phyloP scores from a whole-genome alignment of 2,329 filamentous ascomycete genomes.

The Aspergillus sp. region DNA sequence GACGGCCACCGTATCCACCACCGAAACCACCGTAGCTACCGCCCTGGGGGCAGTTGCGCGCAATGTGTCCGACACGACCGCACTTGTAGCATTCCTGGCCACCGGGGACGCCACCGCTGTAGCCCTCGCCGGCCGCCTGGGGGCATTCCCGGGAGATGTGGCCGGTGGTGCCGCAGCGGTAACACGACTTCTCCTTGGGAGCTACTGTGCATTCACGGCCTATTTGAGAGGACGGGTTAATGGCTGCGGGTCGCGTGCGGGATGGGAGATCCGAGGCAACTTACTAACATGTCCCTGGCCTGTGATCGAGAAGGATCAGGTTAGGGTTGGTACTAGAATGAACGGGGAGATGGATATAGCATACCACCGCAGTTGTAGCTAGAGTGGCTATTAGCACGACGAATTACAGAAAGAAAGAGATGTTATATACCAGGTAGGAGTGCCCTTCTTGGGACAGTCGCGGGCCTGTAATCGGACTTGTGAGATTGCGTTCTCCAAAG shows the following conservation, averaged over 20 bases:
- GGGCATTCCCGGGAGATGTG: conserved; percentile 83
- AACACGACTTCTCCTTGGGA: conserved; percentile 76
- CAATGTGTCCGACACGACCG: conserved; percentile 93
- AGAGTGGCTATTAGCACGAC: conserved; percentile 15
- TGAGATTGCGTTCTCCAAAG: conserved; percentile 15
- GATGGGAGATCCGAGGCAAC: conserved; percentile 27
- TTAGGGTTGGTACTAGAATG: not conserved
- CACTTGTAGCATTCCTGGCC: conserved; percentile 94
- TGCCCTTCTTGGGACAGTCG: conserved; percentile 81
- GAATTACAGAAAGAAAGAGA: not conserved
- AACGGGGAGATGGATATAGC: conserved; percentile 27
- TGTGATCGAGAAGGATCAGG: conserved; percentile 26
- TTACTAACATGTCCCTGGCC: conserved; percentile 74
- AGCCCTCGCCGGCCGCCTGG: conserved; percentile 47
- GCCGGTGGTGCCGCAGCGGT: conserved; percentile 68
- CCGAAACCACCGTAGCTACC: conserved; percentile 40
- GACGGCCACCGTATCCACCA: conserved; percentile 51
- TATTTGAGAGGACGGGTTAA: conserved; percentile 32
- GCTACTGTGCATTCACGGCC: conserved; percentile 89
- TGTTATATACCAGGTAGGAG: conserved; percentile 70
- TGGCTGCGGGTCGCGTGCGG: not conserved
- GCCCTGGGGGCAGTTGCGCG: conserved; percentile 60
- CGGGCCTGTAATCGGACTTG: conserved; percentile 58
- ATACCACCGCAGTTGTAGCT: conserved; percentile 81
- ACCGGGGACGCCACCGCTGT: conserved; percentile 45